Conservation (phyloP, 208 protist genomes). For the Phytomonas sp. region DNA sequence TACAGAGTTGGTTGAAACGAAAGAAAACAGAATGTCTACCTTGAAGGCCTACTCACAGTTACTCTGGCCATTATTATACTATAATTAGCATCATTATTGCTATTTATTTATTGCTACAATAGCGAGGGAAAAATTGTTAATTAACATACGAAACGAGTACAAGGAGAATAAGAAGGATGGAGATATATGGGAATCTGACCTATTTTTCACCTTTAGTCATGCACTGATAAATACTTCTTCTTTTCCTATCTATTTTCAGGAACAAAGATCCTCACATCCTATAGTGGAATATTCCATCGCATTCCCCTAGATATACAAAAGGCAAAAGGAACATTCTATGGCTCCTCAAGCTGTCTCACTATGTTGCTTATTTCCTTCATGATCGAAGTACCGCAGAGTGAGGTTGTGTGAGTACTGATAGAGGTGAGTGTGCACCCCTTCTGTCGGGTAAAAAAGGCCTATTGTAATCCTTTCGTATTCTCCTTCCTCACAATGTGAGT, state of each 20-base stretch:
- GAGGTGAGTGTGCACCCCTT: neutral
- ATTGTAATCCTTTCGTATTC: neutral
- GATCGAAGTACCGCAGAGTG: neutral
- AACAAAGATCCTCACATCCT: neutral
- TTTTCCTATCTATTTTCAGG: neutral
- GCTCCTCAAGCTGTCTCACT: neutral
- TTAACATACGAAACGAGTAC: too few species aligned
- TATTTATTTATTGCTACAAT: neutral
- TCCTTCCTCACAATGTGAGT: neutral
- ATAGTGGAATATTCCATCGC: neutral
- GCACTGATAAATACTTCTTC: neutral
- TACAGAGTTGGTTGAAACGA: too few species aligned
- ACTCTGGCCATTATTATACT: too few species aligned
- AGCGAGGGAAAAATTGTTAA: too few species aligned
- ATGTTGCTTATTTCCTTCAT: conserved; percentile 15
- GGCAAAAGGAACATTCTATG: neutral
- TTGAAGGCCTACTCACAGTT: too few species aligned
- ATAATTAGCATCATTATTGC: neutral
- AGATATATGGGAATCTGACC: neutral
- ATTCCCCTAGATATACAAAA: neutral
- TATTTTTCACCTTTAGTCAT: neutral
- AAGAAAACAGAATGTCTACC: too few species aligned
- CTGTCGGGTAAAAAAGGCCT: neutral
- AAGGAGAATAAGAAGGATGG: neutral
- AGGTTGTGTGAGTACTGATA: neutral